A percentile compares a stretch with the other conserved stretches of the same genome.
Evolutionary conservation across 305 asterid species (phyloP).

Genomic region (Fraxinus angustifolia): DNA sequence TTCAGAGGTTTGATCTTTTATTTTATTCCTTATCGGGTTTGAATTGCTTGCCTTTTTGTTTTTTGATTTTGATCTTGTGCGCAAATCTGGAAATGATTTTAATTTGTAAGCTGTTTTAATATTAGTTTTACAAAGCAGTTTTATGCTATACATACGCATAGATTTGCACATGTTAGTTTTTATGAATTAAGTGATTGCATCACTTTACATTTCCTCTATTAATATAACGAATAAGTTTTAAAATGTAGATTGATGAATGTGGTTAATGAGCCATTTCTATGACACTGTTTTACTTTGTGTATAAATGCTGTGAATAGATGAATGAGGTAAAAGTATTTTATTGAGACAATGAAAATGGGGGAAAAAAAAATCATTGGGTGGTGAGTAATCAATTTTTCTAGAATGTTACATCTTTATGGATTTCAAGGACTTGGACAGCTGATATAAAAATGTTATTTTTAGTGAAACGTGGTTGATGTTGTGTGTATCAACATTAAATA

Average conservation of each 20-base stretch:
- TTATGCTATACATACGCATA: neutral
- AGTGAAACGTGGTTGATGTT: neutral
- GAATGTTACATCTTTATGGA: neutral
- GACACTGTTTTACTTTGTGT: neutral
- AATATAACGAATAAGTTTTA: conserved; percentile 1
- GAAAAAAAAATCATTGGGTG: neutral
- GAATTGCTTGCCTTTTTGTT: neutral
- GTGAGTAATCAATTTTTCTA: neutral
- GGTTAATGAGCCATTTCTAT: conserved; percentile 2
- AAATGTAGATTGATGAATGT: neutral
- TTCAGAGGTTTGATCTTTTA: neutral
- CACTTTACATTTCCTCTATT: neutral
- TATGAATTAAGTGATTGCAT: conserved; percentile 4
- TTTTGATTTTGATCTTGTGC: neutral
- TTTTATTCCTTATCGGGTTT: neutral
- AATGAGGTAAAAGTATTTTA: neutral
- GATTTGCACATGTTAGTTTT: neutral
- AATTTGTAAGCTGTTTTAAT: neutral
- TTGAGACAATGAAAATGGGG: neutral
- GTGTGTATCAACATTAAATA: neutral
- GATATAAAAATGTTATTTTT: neutral
- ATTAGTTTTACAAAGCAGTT: neutral
- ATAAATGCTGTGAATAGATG: neutral
- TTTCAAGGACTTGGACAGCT: neutral
- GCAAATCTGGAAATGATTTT: conserved; percentile 13